These are phyloP conservation scores for Zymoseptoria passerinii DNA, from an alignment of 2,329 filamentous ascomycete genomes.

Conservation along the genomic window DNA sequence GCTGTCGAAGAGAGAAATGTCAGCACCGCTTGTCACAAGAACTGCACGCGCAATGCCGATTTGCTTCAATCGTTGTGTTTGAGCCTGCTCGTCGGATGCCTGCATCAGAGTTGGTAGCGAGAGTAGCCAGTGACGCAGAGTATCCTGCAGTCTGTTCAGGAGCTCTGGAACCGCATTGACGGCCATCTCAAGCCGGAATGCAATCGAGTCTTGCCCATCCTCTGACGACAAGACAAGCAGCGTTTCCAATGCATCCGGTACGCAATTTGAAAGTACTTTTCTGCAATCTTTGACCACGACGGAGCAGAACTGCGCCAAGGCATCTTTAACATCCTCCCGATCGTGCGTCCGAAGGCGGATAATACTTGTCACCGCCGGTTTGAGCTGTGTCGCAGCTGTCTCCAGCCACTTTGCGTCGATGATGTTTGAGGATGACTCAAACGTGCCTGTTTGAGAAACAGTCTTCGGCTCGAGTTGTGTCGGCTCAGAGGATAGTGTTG, in stretches of 20 bases:
- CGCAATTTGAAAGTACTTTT: slow-evolving; percentile 59
- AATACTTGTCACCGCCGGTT: slow-evolving; percentile 69
- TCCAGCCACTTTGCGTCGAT: slow-evolving; percentile 55
- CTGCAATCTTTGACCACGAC: slow-evolving; percentile 71
- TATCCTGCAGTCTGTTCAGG: slow-evolving; percentile 57
- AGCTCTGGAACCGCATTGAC: slow-evolving; percentile 55
- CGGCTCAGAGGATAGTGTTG: slow-evolving; percentile 7
- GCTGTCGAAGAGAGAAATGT: slow-evolving; percentile 59
- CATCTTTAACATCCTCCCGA: slow-evolving; percentile 57
- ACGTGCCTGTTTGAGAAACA: not conserved
- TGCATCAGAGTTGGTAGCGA: slow-evolving; percentile 78
- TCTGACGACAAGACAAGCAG: slow-evolving; percentile 59
- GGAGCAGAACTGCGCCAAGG: slow-evolving; percentile 64
- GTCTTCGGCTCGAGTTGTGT: not conserved
- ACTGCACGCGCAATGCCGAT: slow-evolving; percentile 66
- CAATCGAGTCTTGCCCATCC: slow-evolving; percentile 33
- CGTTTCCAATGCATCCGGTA: slow-evolving; percentile 69
- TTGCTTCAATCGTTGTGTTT: slow-evolving; percentile 63
- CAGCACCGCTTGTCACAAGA: slow-evolving; percentile 54
- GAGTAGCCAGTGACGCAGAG: slow-evolving; percentile 71
- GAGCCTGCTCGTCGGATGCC: slow-evolving; percentile 69
- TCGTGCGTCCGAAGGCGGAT: slow-evolving; percentile 66
- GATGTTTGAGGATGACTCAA: slow-evolving; percentile 24
- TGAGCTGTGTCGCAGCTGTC: slow-evolving; percentile 72
- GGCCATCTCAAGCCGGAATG: slow-evolving; percentile 48